Evolutionary conservation across 2,329 filamentous ascomycete genomes (phyloP), one percentile per base, ranked within the genome.

Genomic region (Hawksworthiomyces lignivorus): DNA sequence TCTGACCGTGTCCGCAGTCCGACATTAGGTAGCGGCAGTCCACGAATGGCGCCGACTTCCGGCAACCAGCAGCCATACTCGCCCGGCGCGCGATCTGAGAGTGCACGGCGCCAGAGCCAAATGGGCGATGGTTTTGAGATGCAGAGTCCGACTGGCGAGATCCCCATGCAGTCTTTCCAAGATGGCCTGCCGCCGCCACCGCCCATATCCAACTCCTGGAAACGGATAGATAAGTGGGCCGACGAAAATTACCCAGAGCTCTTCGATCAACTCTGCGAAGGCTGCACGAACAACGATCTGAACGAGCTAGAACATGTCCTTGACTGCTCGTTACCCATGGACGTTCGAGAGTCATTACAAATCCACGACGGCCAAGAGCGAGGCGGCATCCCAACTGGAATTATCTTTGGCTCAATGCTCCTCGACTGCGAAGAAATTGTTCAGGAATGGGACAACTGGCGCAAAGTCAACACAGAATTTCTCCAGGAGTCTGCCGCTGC

Each of bases 341-440:
- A 98, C 56, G 80, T 98, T 40, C 83, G 92, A 53, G 89, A 98
- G 56, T 97, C 92, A 2, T 68, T 96, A 54, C 80, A 85, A 68
- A 63, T 87, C 40, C 92, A 98, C 61, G 92, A 98, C 56, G 92
- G 92, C n/a, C 92, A 98, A 63, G 92, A 98, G 65, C 84, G 92
- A 50, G 87, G 88, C 48, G 92, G 92, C 49, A 74, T 75, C 44
- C 92, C 92, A 1, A 96, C 90, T 0, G 92, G 92, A 49, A 84
- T 97, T 52, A 78, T 98, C 47, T 97, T 98, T 55, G 78, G 89
- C 46, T 84, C 80, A 59, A 98, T 98, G 92, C 68, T 98, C 49
- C 77, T 98, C 44, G 92, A 98, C 62, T 97, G 92, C 58, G 92
- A 98, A 62, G 92, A 98, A 59, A 95, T 98, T 53, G 83, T 95